Percentiles rank a stretch among this genome's conserved stretches.
These are phyloP conservation scores for Cyclanthera cordifolia DNA, from an alignment of 306 rosid species.

Conservation along the genomic window DNA sequence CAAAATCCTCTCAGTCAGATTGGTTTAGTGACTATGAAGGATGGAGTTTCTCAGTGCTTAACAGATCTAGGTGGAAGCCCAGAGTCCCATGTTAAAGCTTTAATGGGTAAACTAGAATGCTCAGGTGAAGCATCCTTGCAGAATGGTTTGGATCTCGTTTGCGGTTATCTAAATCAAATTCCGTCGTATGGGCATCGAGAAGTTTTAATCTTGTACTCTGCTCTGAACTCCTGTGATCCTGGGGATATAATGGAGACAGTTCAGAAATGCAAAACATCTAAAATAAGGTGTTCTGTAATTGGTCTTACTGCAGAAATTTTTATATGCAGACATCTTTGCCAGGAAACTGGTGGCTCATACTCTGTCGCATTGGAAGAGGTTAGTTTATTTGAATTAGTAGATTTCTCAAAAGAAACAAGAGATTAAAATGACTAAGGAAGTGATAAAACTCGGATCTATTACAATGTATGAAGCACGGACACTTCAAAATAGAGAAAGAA, in stretches of 20 bases:
- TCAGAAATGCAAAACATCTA: conserved; percentile 71
- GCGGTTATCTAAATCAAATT: conserved; percentile 61
- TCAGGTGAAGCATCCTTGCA: conserved; percentile 90
- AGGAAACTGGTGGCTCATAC: conserved; percentile 85
- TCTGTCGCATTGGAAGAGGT: conserved; percentile 85
- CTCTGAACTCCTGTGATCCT: conserved; percentile 94
- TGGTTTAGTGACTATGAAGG: conserved; percentile 72
- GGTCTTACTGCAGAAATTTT: conserved; percentile 93
- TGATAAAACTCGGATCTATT: too few species aligned
- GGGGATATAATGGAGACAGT: conserved; percentile 93
- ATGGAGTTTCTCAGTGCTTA: conserved; percentile 65
- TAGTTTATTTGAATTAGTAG: conserved; percentile 17
- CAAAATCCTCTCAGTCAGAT: conserved; percentile 95
- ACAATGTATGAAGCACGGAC: too few species aligned
- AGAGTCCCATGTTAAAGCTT: conserved; percentile 73
- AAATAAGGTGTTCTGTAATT: conserved; percentile 90
- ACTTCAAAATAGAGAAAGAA: too few species aligned
- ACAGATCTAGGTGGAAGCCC: conserved; percentile 98
- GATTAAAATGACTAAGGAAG: neutral
- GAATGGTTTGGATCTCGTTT: conserved; percentile 84
- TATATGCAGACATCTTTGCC: conserved; percentile 84
- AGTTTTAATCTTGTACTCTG: conserved; percentile 72
- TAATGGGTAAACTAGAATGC: conserved; percentile 90
- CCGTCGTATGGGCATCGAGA: conserved; percentile 93
- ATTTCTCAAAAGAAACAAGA: neutral